Conservation (phyloP, 1,284 basidiomycete species). For the Flammula alnicola region DNA sequence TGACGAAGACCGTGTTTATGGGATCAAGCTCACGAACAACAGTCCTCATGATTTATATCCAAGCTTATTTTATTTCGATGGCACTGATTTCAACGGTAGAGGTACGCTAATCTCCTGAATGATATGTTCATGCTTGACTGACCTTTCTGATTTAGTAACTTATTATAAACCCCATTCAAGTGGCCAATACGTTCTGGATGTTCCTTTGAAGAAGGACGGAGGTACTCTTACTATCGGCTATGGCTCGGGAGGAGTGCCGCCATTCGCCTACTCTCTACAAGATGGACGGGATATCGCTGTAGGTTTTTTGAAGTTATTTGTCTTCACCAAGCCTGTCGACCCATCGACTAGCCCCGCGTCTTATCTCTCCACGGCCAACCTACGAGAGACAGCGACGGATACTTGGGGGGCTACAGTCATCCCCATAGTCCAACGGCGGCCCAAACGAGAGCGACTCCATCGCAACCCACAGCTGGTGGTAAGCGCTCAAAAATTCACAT, state of each 20-base stretch:
- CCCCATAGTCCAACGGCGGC: too few relatives aligned
- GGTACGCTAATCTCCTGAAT: background rate
- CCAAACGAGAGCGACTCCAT: too few relatives aligned
- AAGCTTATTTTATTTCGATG: slow-evolving; percentile 14
- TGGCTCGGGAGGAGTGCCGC: background rate
- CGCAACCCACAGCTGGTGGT: too few relatives aligned
- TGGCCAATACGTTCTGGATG: too few relatives aligned
- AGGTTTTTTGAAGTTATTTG: background rate
- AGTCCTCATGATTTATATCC: slow-evolving; percentile 6
- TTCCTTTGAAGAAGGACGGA: slow-evolving; percentile 8
- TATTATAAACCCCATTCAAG: slow-evolving; percentile 3
- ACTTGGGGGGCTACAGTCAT: too few relatives aligned
- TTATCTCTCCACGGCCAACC: too few relatives aligned
- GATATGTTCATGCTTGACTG: background rate
- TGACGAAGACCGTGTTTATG: background rate
- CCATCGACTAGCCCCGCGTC: background rate
- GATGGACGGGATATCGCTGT: background rate
- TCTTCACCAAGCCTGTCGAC: background rate
- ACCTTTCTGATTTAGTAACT: background rate
- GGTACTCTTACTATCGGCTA: background rate
- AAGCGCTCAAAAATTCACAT: too few relatives aligned
- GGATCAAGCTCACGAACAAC: slow-evolving; percentile 10
- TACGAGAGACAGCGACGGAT: too few relatives aligned
- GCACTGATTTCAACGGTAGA: slow-evolving; percentile 11
- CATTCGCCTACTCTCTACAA: background rate